Percentiles rank a stretch among this genome's conserved stretches.
Conservation (phyloP, 805 yeast genomes). For the Barnettozyma wickerhamii region DNA sequence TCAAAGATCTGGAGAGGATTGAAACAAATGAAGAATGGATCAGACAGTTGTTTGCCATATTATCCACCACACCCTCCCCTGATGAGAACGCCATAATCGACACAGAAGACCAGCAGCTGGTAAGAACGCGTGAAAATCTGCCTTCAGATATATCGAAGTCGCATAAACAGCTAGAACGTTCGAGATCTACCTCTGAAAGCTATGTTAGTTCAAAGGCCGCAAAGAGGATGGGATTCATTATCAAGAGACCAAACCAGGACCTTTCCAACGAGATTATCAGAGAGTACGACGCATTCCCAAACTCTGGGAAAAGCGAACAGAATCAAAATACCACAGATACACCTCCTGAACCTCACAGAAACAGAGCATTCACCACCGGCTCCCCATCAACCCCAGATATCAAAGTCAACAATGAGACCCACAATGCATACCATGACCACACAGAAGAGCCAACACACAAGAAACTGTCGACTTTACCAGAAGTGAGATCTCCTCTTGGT, state of each 20-base stretch:
- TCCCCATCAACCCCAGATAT: conserved; percentile 41
- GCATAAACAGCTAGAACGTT: conserved; percentile 20
- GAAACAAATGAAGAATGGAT: conserved; percentile 43
- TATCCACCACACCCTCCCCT: conserved; percentile 5
- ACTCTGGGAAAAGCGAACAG: conserved; percentile 3
- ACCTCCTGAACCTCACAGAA: conserved; percentile 12
- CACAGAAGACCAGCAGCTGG: no score
- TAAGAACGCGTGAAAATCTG: no score
- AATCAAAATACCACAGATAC: not conserved
- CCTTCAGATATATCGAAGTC: no score
- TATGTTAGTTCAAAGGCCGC: conserved; percentile 59
- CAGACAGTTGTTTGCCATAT: conserved; percentile 14
- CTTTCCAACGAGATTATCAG: conserved; percentile 20
- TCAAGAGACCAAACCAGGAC: conserved; percentile 34
- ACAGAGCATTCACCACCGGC: conserved; percentile 20
- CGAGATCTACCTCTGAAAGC: conserved; percentile 37
- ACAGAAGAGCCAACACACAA: conserved; percentile 33
- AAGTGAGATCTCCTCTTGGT: conserved; percentile 27
- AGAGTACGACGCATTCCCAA: conserved; percentile 22
- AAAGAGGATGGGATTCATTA: conserved; percentile 71
- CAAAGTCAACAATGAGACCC: conserved; percentile 33
- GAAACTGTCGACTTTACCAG: conserved; percentile 61
- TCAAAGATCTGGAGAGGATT: conserved; percentile 31
- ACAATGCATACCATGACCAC: not conserved
- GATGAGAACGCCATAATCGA: conserved; percentile 1